Evolutionary conservation across 306 rosid genomes (phyloP), one percentile per base, ranked within the genome.

Genomic region (Prunus dulcis): DNA sequence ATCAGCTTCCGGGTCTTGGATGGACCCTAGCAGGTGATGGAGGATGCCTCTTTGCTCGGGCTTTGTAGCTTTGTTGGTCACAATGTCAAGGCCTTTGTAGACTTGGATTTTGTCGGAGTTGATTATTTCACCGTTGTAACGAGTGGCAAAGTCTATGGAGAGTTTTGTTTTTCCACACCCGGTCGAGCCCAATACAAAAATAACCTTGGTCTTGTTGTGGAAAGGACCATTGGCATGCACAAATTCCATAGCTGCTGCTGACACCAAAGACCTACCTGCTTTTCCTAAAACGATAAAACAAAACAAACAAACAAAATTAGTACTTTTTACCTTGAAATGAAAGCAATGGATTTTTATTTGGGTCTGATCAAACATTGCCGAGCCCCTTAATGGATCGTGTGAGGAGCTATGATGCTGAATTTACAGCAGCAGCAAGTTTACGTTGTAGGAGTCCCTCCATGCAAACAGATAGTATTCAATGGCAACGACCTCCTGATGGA

Each of bases 21-120:
- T 51, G 13, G 73, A 18, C 14, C 83, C 78, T 2, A 81, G 79
- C 50, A 84, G 67, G 66, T 84, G 88, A 64, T 81, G 88, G 23
- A 70, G 83, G 2, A 84, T 60, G 12, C 81, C 83, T 1, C 19
- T 56, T 9, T 67, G 80, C 45, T 81, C 83, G 1, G 57, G 15
- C 6, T 56, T 52, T 0, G 38, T 32, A 20, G 73, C 71, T 41
- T 84, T 84, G 64, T 84, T 84, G 56, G 88, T 84, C 58, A 78
- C 38, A n/a, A 81, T 71, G 72, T 84, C 83, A 8, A 52, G 57
- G 57, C 57, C 57, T 18, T 52, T 18, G 57, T 52, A 1, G 57
- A 52, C 71, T 50, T 84, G 88, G n/a, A 84, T 81, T 71, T 84
- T 81, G 83, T 84, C 85, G 45, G 78, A 84, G n/a, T 52, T 52